Evolutionary conservation across 179 eudicot species (phyloP).

Genomic region (Gypsophila paniculata): DNA sequence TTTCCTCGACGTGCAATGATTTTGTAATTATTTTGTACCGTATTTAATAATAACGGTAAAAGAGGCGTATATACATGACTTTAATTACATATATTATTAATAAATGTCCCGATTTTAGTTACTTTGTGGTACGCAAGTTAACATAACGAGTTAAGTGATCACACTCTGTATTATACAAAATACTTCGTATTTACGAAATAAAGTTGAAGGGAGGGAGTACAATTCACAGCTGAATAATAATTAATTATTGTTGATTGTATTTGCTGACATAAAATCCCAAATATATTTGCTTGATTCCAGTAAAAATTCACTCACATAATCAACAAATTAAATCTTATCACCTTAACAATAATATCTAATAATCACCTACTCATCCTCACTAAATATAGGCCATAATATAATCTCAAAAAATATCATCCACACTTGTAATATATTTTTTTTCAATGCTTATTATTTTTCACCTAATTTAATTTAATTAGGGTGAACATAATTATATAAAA

Average conservation of each 20-base stretch:
- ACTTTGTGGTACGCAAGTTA: too few relatives aligned
- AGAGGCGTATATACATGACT: too few relatives aligned
- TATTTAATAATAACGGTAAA: too few relatives aligned
- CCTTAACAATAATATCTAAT: background rate
- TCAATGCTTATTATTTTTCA: background rate
- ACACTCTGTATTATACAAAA: too few relatives aligned
- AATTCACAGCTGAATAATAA: background rate
- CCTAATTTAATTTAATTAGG: background rate
- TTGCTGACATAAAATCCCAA: background rate
- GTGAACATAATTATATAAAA: background rate
- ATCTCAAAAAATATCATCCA: background rate
- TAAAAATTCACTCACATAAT: background rate
- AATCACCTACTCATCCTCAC: background rate
- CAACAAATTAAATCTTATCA: conserved; percentile 3
- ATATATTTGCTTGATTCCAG: conserved; percentile 10
- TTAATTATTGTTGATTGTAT: background rate
- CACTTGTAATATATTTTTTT: background rate
- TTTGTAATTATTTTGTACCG: too few relatives aligned
- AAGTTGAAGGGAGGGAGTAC: too few relatives aligned
- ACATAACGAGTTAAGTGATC: too few relatives aligned
- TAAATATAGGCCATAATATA: conserved; percentile 5
- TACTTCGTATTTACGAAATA: too few relatives aligned
- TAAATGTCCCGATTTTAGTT: too few relatives aligned
- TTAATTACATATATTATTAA: too few relatives aligned
- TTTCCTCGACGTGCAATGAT: too few relatives aligned